Conservation (phyloP, 2,329 filamentous ascomycete species). For the Fusarium sp. region DNA sequence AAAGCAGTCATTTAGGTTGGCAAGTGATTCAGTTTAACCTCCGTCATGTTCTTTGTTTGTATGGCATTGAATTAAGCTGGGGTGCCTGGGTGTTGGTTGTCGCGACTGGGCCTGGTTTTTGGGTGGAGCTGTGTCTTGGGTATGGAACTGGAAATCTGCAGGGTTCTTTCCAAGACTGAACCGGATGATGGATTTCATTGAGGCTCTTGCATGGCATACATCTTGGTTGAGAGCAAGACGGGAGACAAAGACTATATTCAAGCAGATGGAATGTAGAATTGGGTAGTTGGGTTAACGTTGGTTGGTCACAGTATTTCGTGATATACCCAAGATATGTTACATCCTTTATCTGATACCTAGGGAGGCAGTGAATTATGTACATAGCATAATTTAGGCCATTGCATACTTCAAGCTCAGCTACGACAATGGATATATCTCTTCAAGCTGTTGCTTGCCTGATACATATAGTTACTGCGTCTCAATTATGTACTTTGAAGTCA, state of each 20-base stretch:
- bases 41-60: not conserved
- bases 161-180: not conserved
- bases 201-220: not conserved
- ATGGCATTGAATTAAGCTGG: not conserved
- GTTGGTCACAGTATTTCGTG: not conserved
- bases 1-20: not conserved
- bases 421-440: not conserved
- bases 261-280: not conserved
- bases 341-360: not conserved
- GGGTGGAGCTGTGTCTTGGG: not conserved
- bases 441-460: not conserved
- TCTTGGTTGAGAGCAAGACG: fast-evolving
- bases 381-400: not conserved
- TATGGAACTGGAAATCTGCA: not conserved
- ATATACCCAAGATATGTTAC: no score
- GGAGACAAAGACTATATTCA: not conserved
- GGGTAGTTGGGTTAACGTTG: not conserved
- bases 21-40: not conserved
- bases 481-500: not conserved
- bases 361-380: not conserved
- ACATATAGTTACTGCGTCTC: not conserved
- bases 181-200: not conserved
- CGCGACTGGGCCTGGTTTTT: not conserved
- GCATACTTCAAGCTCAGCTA: fast-evolving
- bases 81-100: not conserved